Base-by-base conservation (phyloP, 768 basidiomycete genomes). In the Macrolepiota albuminosa region DNA sequence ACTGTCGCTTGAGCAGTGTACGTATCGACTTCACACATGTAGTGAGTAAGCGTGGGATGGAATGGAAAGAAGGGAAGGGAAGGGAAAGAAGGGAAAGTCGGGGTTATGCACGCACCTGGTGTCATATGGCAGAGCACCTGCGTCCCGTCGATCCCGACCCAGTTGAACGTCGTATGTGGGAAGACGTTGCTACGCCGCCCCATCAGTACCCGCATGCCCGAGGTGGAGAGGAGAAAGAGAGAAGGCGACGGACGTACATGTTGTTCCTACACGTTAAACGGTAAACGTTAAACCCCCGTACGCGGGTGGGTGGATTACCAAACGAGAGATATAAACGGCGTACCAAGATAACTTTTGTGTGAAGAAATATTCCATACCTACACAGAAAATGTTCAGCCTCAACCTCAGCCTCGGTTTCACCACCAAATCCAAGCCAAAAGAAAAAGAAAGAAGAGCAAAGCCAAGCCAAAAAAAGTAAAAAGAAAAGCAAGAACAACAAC, bases 71-170 rank as follows among this genome's bases (percentile, higher is more conserved):
- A 29, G 29, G 29, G 29, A 29, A 29, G 29, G 29, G 29, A 29
- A 29, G 29, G 29, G 29, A 29, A 29, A 4, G 29, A 29, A 29
- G 29, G 29, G 29, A 1, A 29, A 4, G 29, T 29, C 29, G 29
- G 29, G 29, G 29, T 29, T 29, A 11, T 6, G 48, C 13, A 36
- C 66, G 62, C 76, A 85, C 88, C 74, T 36, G 96, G 96, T 4
- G 95, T 98, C 95, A 99, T 96, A 68, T 99, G 97, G 68, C 93
- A 97, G 34, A 98, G 73, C 13, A 98, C 88, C 70, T 98, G 97
- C 0, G 87, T 88, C 13, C 95, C 94, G 69, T 99, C 97, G 61
- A 97, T 88, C 18, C 95, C 95, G 33, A 91, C 87, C 93, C 93
- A 97, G 71, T 96, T 98, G 76, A 99, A 99, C 0, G 94, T 95